Percentiles rank a stretch among this genome's conserved stretches.
These are phyloP conservation scores for Bifiguratus adelaidae DNA, from an alignment of 192 early-diverging fungal species.

Conservation along the genomic window DNA sequence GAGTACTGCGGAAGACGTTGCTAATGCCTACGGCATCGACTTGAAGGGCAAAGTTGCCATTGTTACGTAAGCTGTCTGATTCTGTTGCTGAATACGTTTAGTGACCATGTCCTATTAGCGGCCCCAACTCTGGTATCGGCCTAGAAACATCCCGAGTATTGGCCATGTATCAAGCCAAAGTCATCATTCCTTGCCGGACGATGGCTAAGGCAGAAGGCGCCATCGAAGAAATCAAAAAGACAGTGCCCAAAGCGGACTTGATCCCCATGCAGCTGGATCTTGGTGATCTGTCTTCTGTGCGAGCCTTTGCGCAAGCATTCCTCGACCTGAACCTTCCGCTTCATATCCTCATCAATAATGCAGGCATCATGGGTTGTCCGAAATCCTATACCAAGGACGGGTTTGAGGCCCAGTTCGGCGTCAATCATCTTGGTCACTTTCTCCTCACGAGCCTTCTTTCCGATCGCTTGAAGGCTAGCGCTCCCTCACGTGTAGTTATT, in stretches of 20 bases:
- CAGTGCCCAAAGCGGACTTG: conserved; percentile 7
- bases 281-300: conserved; percentile 22
- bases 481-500: conserved; percentile 14
- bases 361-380: conserved; percentile 40
- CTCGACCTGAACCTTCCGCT: conserved; percentile 17
- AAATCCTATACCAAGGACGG: conserved; percentile 30
- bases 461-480: conserved; percentile 9
- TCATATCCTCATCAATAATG: conserved; percentile 51
- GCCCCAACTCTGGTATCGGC: conserved; percentile 39
- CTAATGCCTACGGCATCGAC: too few relatives aligned
- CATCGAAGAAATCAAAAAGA: conserved; percentile 10
- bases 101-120: conserved; percentile 7
- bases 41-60: too few relatives aligned
- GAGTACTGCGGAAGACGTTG: too few relatives aligned
- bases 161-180: background rate
- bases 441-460: conserved; percentile 14
- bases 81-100: too few relatives aligned
- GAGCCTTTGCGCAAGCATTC: conserved; percentile 20
- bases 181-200: background rate
- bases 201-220: background rate
- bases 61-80: too few relatives aligned
- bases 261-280: conserved; percentile 18
- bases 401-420: conserved; percentile 42
- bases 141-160: background rate
- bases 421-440: conserved; percentile 40